These are phyloP conservation scores for Cyberlindnera saturnus DNA, from an alignment of 805 yeast genomes.

Conservation along the genomic window DNA sequence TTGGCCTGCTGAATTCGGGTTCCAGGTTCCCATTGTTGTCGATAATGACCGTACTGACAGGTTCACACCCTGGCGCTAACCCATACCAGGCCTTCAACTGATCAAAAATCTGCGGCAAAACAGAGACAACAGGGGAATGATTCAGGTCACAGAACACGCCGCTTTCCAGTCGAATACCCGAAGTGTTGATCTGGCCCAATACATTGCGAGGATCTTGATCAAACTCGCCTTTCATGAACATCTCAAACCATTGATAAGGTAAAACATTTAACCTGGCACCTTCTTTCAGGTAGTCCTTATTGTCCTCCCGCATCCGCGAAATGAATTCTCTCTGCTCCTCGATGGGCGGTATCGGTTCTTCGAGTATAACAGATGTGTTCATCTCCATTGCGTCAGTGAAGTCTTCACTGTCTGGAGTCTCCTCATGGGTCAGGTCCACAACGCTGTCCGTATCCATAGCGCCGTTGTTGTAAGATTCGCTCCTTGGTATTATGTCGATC, in stretches of 20 bases:
- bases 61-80: conserved; percentile 29
- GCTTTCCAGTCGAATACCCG: conserved; percentile 35
- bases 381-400: background rate
- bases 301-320: conserved; percentile 3
- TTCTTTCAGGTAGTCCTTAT: conserved; percentile 3
- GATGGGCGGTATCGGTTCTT: conserved; percentile 1
- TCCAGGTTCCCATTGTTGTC: conserved; percentile 23
- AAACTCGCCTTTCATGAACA: conserved; percentile 6
- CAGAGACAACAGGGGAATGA: conserved; percentile 25
- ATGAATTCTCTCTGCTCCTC: conserved; percentile 15
- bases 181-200: conserved; percentile 37
- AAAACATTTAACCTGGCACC: conserved; percentile 15
- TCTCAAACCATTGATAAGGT: conserved; percentile 11
- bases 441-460: too few relatives aligned
- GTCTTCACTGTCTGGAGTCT: background rate
- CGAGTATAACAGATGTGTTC: background rate
- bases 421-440: background rate
- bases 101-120: conserved; percentile 41
- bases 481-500: too few relatives aligned
- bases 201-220: conserved; percentile 5
- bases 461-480: too few relatives aligned
- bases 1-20: conserved; percentile 31
- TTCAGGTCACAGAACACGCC: conserved; percentile 36
- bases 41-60: conserved; percentile 32
- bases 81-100: conserved; percentile 52